Base-by-base conservation (phyloP, 805 yeast species). In the Ogataea haglerorum region DNA sequence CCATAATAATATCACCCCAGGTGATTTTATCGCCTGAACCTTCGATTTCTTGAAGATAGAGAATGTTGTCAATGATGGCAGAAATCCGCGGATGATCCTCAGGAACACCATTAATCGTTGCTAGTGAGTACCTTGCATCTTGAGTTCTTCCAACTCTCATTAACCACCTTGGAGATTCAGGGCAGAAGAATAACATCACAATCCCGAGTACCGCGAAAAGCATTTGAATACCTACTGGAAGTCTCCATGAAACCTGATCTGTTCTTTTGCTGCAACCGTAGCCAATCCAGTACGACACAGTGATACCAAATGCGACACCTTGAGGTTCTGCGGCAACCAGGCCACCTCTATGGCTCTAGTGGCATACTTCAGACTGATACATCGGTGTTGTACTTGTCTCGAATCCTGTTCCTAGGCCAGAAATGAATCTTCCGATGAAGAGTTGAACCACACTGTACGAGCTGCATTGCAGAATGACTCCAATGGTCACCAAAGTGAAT, bases 291-390 rank as follows among this genome's bases (percentile, higher is more conserved):
- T 76, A 80, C 80, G 77, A 76, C 45, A 80, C 66, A 67, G 77
- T 57, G 44, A 79, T 77, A 63, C 86, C 86, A 57, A 78, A 61
- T 30, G 83, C 77, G 39, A 80, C 80, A 22, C 76, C 66, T 70
- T 79, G 75, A 53, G 80, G 85, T 70, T 76, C 79, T 25, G 70
- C 46, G 47, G 82, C 82, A 40, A 78, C 83, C 38, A 80, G 68
- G 18, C 18, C 18, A 17, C 18, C 18, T 17, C 18, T 17, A 17
- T 17, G 18, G 18, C 6, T 17, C 18, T 17, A 4, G 18, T 17
- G 18, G 18, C 18, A 17, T 17, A 17, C 18, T 17, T 17, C 18
- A 17, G 18, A 17, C 18, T 17, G 18, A 17, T 17, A 17, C 18
- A 17, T 17, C 18, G 18, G 18, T 17, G 18, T 17, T 17, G 18